Base-by-base conservation (phyloP, 2,329 filamentous ascomycete genomes). In the Sporothrix brasiliensis region DNA sequence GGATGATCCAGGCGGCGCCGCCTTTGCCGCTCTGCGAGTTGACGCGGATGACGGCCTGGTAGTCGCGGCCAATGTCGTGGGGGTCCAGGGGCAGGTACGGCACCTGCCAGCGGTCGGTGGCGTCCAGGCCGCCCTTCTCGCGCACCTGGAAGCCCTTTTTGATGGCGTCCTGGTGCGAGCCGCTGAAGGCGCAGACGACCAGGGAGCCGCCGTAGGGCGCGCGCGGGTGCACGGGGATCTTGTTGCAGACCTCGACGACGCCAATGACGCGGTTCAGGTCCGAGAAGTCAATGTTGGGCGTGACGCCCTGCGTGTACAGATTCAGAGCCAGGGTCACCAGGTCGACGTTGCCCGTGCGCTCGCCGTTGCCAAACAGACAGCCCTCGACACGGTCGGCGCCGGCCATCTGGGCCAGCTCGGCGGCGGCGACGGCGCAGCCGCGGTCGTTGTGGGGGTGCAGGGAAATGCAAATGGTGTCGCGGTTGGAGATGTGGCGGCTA, bases 11-110 rank as follows among this genome's bases (percentile, higher is more conserved):
- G 67, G 94, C 94, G 72, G 92, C 90, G 76, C 95, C 95, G 73
- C 94, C 94, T 83, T 99, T 98, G 74, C 94, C 94, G 76, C 89
- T 92, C 80, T 98, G 94, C 21, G 92, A 97, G 84, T 98, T 99
- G 86, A 98, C 94, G 72, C 94, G 92, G 78, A 98, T 98, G 78
- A 98, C 91, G 71, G 94, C 94, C 81, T 98, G 94, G 86, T 98
- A 98, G n/a, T 90, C 97, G 71, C 94, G 89, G 67, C 94, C 94
- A 74, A 98, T 97, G 77, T 98, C 94, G 77, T 91, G 86, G 5
- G 94, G 94, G 77, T 98, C 94, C 76, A 98, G 87, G 14, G 94
- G 94, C 65, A 98, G 89, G 78, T 98, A 98, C 0, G 94, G 94
- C 52, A 97, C 86, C 75, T 92, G 83, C 94, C 94, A 98, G 53